Conservation (phyloP, 2,329 filamentous ascomycete species). For the Phialophora macrospora region DNA sequence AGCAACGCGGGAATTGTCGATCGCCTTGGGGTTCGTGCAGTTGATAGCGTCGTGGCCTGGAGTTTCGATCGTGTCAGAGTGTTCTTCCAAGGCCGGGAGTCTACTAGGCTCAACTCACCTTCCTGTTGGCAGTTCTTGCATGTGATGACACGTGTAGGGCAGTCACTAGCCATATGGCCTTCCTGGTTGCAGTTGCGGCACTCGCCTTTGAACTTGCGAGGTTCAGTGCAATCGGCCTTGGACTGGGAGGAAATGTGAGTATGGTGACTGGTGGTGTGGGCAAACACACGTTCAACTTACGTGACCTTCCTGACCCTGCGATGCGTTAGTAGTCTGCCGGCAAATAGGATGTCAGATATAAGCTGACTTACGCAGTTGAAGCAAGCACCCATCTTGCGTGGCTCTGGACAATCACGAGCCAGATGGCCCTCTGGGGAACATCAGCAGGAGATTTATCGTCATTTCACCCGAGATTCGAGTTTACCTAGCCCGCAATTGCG, state of each 20-base stretch:
- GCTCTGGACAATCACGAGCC: conserved; percentile 50
- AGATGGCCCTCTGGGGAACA: conserved; percentile 40
- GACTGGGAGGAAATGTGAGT: conserved; percentile 39
- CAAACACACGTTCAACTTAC: conserved; percentile 19
- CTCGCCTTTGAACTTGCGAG: conserved; percentile 53
- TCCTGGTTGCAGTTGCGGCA: conserved; percentile 54
- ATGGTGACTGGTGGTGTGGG: not conserved
- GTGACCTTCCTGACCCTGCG: conserved; percentile 47
- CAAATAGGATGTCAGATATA: not conserved
- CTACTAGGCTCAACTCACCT: conserved; percentile 42
- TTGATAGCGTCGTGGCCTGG: conserved; percentile 52
- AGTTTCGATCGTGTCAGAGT: not conserved
- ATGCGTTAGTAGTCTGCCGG: conserved; percentile 14
- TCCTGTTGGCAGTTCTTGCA: conserved; percentile 56
- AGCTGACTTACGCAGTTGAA: conserved; percentile 48
- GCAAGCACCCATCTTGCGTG: conserved; percentile 48
- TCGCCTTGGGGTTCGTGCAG: conserved; percentile 52
- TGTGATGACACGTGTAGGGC: conserved; percentile 51
- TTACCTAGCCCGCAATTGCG: conserved; percentile 38
- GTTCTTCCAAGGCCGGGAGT: not conserved
- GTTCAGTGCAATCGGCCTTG: conserved; percentile 54
- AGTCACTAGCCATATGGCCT: conserved; percentile 51
- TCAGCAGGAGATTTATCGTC: conserved; percentile 16
- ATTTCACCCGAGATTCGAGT: conserved; percentile 13
- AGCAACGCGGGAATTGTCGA: conserved; percentile 52